Evolutionary conservation across 2,329 filamentous ascomycete species (phyloP), one percentile per base, ranked within the genome.

Genomic region (Coccinonectria pachysandricola): DNA sequence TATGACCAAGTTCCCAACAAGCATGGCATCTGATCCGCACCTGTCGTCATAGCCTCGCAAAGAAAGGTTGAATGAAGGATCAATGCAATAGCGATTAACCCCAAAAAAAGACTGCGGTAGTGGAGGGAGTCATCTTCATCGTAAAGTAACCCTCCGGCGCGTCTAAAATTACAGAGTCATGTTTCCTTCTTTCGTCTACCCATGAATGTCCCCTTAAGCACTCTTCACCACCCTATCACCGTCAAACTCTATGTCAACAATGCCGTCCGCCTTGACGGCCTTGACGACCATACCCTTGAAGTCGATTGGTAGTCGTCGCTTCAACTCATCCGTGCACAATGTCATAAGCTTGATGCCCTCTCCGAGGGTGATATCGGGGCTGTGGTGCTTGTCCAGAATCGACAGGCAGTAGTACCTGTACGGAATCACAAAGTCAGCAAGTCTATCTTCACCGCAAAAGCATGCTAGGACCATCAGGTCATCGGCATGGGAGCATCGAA

Each of bases 231-330:
- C 61, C 57, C 75, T 77, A 60, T 81, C 78, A 52, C 94, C 84
- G 53, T 88, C 80, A 54, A 86, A 92, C 39, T 84, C 75, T 47
- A 92, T 71, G 46, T 91, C 84, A 44, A 73, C 65, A 36, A 98
- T 79, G 8, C 92, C 91, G 45, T 96, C 85, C 64, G 92, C 93
- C 36, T 86, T 94, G 48, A 98, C 76, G 18, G 86, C 81, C 70
- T 96, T 96, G 48, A 98, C 87, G 27, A 70, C 51, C 77, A 94
- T 83, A 19, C 91, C 91, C 71, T 98, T 98, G 73, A 96, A 98
- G 57, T 98, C 91, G 53, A 98, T 87, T 34, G 91, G 91, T 68
- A 98, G 73, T 60, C 92, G 75, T 56, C 91, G 77, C 74, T 95
- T 94, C 53, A 98, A 65, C 68, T 98, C 91, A 56, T 96, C 87